These are phyloP conservation scores for Mortierella hygrophila DNA, from an alignment of 192 early-diverging fungal genomes.

Conservation along the genomic window DNA sequence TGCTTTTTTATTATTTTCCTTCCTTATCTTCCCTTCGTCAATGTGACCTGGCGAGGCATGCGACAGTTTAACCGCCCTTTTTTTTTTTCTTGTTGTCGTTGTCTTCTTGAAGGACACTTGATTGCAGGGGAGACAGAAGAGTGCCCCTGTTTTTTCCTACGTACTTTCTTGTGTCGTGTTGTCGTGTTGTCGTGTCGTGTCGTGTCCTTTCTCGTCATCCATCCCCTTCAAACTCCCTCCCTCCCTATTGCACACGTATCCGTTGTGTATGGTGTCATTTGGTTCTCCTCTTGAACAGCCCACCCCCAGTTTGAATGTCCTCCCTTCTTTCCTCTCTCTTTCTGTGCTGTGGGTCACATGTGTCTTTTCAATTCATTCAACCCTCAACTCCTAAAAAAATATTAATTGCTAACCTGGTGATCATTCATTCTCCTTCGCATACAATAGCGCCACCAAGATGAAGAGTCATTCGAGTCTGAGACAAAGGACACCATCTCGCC, in stretches of 20 bases:
- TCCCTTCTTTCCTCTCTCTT: neutral
- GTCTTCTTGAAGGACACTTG: neutral
- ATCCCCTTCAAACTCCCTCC: neutral
- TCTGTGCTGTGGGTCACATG: constrained; percentile 1
- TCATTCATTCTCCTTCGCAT: neutral
- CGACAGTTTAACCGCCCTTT: neutral
- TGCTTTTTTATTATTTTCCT: neutral
- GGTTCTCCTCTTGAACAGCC: constrained; percentile 7
- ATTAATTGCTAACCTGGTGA: neutral
- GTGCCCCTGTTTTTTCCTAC: neutral
- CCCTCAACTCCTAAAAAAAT: neutral
- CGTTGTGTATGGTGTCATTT: constrained; percentile 3
- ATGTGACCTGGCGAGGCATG: neutral
- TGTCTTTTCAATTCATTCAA: neutral
- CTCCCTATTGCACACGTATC: constrained; percentile 4
- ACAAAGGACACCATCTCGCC: constrained; percentile 62
- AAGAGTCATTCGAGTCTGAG: constrained; percentile 9
- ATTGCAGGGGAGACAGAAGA: neutral
- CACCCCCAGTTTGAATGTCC: neutral
- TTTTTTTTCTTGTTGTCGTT: neutral
- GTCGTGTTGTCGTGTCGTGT: neutral
- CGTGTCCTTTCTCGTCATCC: neutral
- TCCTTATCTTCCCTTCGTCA: neutral
- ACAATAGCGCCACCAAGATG: constrained; percentile 12
- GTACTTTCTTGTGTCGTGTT: neutral